Evolutionary conservation across 225 moss, liverwort and hornwort genomes (phyloP).

Genomic region (Ulota crispa): DNA sequence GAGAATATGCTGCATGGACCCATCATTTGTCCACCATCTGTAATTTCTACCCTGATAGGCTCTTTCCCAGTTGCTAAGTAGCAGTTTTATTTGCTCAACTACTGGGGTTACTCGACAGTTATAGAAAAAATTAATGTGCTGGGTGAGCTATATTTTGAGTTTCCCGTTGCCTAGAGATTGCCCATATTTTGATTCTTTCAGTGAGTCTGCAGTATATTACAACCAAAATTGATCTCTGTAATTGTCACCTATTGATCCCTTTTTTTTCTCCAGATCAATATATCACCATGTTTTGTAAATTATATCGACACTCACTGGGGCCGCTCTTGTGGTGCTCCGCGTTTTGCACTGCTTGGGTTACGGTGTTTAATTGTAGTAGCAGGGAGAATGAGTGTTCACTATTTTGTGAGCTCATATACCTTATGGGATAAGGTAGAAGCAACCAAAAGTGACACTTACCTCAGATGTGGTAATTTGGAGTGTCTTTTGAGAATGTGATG

Average conservation of each 20-base stretch:
- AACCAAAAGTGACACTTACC: too few species aligned
- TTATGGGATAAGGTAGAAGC: too few species aligned
- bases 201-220: conserved; percentile 49
- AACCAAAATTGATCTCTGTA: conserved; percentile 57
- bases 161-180: conserved; percentile 34
- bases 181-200: conserved; percentile 55
- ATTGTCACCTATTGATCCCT: conserved; percentile 45
- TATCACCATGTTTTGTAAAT: conserved; percentile 41
- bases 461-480: too few species aligned
- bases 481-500: too few species aligned
- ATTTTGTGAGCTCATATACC: neutral
- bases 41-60: conserved; percentile 56
- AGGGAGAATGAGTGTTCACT: neutral
- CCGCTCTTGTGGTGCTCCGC: neutral
- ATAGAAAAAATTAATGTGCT: conserved; percentile 54
- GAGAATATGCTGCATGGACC: conserved; percentile 39
- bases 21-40: conserved; percentile 47
- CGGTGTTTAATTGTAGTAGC: too few species aligned
- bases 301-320: conserved; percentile 3
- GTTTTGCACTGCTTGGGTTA: neutral
- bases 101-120: conserved; percentile 52
- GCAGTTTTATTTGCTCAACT: conserved; percentile 50
- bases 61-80: conserved; percentile 43
- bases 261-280: conserved; percentile 41
- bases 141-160: conserved; percentile 57